Conservation (phyloP, 139 green algal genomes). For the Zygnema cylindricum region DNA sequence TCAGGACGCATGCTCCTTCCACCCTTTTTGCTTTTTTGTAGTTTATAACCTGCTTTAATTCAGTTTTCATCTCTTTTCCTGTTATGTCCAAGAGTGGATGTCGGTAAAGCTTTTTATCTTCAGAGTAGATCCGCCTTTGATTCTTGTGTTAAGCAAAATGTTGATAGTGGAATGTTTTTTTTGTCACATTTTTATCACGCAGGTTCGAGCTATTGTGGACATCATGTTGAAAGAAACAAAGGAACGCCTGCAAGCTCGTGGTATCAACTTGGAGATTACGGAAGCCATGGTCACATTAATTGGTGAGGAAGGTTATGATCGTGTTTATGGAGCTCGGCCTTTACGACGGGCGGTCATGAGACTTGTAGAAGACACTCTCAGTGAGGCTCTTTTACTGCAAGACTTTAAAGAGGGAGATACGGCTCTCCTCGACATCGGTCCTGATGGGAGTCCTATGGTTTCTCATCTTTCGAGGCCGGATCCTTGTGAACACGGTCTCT, state of each 20-base stretch:
- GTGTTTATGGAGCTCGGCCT: slow-evolving; percentile 64
- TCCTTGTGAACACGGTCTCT: slow-evolving; percentile 43
- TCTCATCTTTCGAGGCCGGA: neutral
- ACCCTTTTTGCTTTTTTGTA: slow-evolving; percentile 20
- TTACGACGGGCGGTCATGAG: slow-evolving; percentile 64
- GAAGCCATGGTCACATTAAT: slow-evolving; percentile 56
- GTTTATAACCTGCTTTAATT: neutral
- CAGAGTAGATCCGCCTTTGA: no score
- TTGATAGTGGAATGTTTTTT: neutral
- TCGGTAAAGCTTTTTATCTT: neutral
- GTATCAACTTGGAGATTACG: slow-evolving; percentile 61
- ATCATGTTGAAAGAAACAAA: slow-evolving; percentile 98
- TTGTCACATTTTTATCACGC: slow-evolving; percentile 18
- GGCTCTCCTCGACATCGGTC: slow-evolving; percentile 64
- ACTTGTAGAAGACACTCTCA: slow-evolving; percentile 65
- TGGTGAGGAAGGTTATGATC: slow-evolving; percentile 65
- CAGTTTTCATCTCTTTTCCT: slow-evolving; percentile 2
- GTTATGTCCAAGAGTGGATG: neutral
- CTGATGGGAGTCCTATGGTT: slow-evolving; percentile 57
- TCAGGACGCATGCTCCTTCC: slow-evolving; percentile 64
- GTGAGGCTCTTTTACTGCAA: slow-evolving; percentile 68
- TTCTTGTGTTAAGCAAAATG: no score
- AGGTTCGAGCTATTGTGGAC: slow-evolving; percentile 92
- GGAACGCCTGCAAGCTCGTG: slow-evolving; percentile 81
- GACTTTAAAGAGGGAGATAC: slow-evolving; percentile 84